Conservation (phyloP, 345 rosid species). For the Boechera retrofracta region DNA sequence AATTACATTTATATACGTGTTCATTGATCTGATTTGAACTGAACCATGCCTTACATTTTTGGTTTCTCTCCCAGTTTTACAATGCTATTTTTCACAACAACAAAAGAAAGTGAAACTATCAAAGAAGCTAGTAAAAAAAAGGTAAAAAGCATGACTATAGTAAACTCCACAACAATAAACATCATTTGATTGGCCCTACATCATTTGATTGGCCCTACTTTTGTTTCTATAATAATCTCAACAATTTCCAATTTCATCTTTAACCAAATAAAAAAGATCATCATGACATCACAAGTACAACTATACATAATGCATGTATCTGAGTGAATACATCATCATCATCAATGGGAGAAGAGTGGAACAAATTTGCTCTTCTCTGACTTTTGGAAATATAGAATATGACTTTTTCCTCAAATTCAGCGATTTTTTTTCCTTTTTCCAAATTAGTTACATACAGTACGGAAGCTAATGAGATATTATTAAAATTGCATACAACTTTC, state of each 20-base stretch:
- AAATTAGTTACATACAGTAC: constrained; percentile 43
- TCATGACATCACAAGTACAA: constrained; percentile 36
- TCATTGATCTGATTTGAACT: constrained; percentile 42
- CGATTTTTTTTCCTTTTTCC: constrained; percentile 12
- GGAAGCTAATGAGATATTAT: constrained; percentile 35
- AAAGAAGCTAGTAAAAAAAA: background rate
- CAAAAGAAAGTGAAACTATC: background rate
- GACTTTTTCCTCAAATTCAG: constrained; percentile 33
- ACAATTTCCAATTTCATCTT: constrained; percentile 26
- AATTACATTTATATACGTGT: constrained; percentile 20
- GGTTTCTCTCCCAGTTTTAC: constrained; percentile 16
- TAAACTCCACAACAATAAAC: constrained; percentile 29
- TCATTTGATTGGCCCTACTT: constrained; percentile 36
- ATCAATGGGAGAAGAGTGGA: background rate
- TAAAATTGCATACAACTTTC: constrained; percentile 36
- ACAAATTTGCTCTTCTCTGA: background rate
- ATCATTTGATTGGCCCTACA: constrained; percentile 37
- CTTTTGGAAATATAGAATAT: constrained; percentile 11
- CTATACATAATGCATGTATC: constrained; percentile 34
- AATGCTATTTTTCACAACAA: constrained; percentile 11
- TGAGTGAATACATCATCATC: constrained; percentile 10
- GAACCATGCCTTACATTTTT: constrained; percentile 31
- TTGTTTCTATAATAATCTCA: constrained; percentile 30
- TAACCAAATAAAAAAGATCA: constrained; percentile 10
- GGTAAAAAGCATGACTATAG: constrained; percentile 11